These are phyloP conservation scores for Hericium alpestre DNA, from an alignment of 768 basidiomycete genomes.

Conservation along the genomic window DNA sequence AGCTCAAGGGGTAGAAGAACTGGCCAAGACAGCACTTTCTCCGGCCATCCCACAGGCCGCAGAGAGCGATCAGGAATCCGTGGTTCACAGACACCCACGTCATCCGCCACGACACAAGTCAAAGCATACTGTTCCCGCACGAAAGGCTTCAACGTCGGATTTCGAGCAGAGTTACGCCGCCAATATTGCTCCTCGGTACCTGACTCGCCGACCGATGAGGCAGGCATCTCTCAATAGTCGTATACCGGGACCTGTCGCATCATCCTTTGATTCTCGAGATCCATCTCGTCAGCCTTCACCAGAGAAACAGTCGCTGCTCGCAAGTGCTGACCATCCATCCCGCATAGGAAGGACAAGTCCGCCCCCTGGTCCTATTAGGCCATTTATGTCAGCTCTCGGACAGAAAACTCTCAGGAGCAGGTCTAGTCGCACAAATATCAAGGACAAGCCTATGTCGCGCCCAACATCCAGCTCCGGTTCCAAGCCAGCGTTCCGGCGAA, in stretches of 20 bases:
- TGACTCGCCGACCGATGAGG: slow-evolving; percentile 40
- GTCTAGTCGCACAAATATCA: slow-evolving; percentile 22
- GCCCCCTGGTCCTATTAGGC: slow-evolving; percentile 29
- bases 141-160: slow-evolving; percentile 64
- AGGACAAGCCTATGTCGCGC: slow-evolving; percentile 33
- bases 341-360: slow-evolving; percentile 22
- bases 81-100: slow-evolving; percentile 24
- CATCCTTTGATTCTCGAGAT: slow-evolving; percentile 43
- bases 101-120: slow-evolving; percentile 34
- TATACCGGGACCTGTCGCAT: slow-evolving; percentile 42
- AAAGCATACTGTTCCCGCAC: slow-evolving; percentile 37
- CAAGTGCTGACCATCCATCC: slow-evolving; percentile 14
- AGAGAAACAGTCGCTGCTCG: slow-evolving; percentile 42
- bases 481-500: slow-evolving; percentile 48
- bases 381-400: slow-evolving; percentile 14
- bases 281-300: slow-evolving; percentile 63
- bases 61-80: slow-evolving; percentile 73
- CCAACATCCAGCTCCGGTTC: slow-evolving; percentile 28
- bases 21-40: slow-evolving; percentile 59
- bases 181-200: slow-evolving; percentile 76
- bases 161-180: slow-evolving; percentile 88
- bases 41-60: slow-evolving; percentile 35
- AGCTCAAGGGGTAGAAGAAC: slow-evolving; percentile 58
- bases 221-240: slow-evolving; percentile 27
- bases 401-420: slow-evolving; percentile 28